Percentiles rank a stretch among this genome's conserved stretches.
These are phyloP conservation scores for Diaporthe sp. DNA, from an alignment of 2,329 filamentous ascomycete genomes.

Conservation along the genomic window DNA sequence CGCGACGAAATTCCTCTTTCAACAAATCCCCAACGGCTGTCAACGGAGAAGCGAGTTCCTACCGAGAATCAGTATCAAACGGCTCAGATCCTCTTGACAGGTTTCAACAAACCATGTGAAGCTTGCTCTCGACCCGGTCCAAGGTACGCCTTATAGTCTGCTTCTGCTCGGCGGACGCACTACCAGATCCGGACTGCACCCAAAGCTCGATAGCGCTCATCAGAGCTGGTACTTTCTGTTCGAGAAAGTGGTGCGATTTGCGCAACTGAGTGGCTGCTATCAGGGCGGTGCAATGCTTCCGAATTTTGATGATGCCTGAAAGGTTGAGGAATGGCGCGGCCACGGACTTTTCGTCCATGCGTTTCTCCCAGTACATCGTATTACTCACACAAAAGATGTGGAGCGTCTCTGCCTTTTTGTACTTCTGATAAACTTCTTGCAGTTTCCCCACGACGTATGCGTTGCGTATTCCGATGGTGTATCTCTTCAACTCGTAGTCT, in stretches of 20 bases:
- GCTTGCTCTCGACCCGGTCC: not conserved
- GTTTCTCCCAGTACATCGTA: not conserved
- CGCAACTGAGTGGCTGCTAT: not conserved
- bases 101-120: not conserved
- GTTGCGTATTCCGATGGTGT: not conserved
- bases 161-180: not conserved
- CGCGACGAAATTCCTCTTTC: not conserved
- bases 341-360: not conserved
- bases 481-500: not conserved
- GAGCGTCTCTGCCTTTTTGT: not conserved
- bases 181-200: not conserved
- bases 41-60: not conserved
- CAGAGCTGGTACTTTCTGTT: not conserved
- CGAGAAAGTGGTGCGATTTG: not conserved
- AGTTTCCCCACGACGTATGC: not conserved
- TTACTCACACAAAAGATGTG: not conserved
- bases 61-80: not conserved
- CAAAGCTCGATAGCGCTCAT: slow-evolving; percentile 8
- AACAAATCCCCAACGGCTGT: not conserved
- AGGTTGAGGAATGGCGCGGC: not conserved
- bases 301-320: not conserved
- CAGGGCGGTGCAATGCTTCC: not conserved
- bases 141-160: not conserved
- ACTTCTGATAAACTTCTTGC: not conserved
- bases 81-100: not conserved